These are phyloP conservation scores for Umbilicaria muhlenbergii DNA, from an alignment of 495 filamentous ascomycete genomes.

Conservation along the genomic window DNA sequence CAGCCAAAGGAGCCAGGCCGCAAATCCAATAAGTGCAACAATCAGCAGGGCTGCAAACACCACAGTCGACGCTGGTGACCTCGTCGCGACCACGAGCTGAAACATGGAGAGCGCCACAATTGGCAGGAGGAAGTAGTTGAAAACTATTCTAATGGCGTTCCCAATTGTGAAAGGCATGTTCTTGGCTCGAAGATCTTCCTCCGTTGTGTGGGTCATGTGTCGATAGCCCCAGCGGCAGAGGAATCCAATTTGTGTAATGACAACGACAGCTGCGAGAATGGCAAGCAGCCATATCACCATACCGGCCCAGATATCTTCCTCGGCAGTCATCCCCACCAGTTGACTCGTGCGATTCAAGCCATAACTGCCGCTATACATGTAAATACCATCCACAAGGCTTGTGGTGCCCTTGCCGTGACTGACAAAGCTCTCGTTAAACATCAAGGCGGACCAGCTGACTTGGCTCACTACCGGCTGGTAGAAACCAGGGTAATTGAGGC, in stretches of 20 bases:
- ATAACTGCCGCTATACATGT: conserved; percentile 51
- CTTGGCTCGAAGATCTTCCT: conserved; percentile 77
- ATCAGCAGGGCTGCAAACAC: conserved; percentile 61
- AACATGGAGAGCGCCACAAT: conserved; percentile 77
- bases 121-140: conserved; percentile 82
- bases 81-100: conserved; percentile 62
- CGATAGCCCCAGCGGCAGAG: conserved; percentile 57
- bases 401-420: conserved; percentile 43
- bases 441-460: conserved; percentile 70
- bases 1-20: conserved; percentile 61
- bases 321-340: conserved; percentile 61
- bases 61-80: conserved; percentile 51
- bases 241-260: conserved; percentile 68
- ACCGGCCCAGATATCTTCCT: conserved; percentile 80
- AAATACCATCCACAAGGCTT: conserved; percentile 71
- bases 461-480: conserved; percentile 84
- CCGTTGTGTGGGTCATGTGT: conserved; percentile 47
- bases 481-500: conserved; percentile 81
- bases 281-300: conserved; percentile 75
- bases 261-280: conserved; percentile 49
- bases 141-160: conserved; percentile 73
- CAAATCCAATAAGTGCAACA: conserved; percentile 51
- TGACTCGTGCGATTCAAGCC: conserved; percentile 69
- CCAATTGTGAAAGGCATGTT: conserved; percentile 88
- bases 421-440: conserved; percentile 89